Conservation (phyloP, 73 alveolate species). For the Paramecium octaurelia region DNA sequence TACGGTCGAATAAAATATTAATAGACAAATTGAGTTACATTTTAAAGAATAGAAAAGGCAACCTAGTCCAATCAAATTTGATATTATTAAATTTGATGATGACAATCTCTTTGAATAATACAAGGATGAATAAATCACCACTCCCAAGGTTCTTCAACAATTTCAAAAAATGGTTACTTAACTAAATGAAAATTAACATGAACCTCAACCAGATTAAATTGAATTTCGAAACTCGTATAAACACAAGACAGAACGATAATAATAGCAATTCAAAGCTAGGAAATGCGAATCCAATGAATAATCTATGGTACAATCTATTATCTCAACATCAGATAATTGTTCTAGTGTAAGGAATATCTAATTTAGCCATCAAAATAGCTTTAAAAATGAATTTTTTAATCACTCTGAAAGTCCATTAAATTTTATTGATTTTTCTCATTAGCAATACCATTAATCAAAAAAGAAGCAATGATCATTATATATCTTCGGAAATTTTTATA, state of each 20-base stretch:
- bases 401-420: not conserved
- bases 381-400: not conserved
- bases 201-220: conserved; percentile 44
- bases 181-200: not conserved
- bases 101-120: not conserved
- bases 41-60: not conserved
- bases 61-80: not conserved
- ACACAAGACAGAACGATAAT: conserved; percentile 2
- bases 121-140: not conserved
- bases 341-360: not conserved
- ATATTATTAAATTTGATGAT: conserved; percentile 29
- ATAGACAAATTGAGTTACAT: conserved; percentile 20
- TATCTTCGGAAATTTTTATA: not conserved
- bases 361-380: not conserved
- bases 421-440: not conserved
- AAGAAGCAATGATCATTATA: not conserved
- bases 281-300: not conserved
- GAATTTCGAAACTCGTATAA: not conserved
- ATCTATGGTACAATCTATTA: not conserved
- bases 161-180: not conserved
- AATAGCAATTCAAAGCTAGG: not conserved
- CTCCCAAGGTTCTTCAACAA: conserved; percentile 9
- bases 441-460: not conserved
- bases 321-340: conserved; percentile 48
- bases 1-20: not conserved